Percentiles rank a stretch among this genome's conserved stretches.
phyloP scores from a whole-genome alignment of 768 basidiomycete genomes.

The Naganishia onofrii region DNA sequence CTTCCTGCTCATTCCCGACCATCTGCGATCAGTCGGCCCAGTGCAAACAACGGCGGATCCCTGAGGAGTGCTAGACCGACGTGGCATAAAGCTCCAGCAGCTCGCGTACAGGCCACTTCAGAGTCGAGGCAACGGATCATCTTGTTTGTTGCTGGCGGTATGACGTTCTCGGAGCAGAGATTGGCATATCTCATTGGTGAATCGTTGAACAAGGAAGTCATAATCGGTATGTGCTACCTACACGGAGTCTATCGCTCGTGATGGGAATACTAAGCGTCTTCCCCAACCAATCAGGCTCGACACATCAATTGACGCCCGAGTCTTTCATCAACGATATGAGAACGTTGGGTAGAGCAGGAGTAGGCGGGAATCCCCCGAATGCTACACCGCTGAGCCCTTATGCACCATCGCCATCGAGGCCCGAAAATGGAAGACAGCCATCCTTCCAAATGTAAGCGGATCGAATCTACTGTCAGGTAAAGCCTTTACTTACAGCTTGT shows the following conservation, averaged over 20 bases:
- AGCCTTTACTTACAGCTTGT: neutral
- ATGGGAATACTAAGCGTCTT: neutral
- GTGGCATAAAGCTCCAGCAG: slow-evolving; percentile 73
- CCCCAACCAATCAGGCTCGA: slow-evolving; percentile 67
- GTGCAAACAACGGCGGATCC: slow-evolving; percentile 58
- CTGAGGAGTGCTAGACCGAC: slow-evolving; percentile 83
- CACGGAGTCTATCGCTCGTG: neutral
- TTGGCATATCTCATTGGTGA: slow-evolving; percentile 77
- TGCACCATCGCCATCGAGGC: slow-evolving; percentile 18
- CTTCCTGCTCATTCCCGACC: slow-evolving; percentile 35
- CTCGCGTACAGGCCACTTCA: slow-evolving; percentile 55
- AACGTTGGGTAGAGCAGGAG: slow-evolving; percentile 79
- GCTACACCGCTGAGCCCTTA: slow-evolving; percentile 46
- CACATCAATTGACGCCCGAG: slow-evolving; percentile 77
- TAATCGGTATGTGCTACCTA: slow-evolving; percentile 65
- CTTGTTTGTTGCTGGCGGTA: slow-evolving; percentile 88
- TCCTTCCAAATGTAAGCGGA: slow-evolving; percentile 15
- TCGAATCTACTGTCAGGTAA: neutral
- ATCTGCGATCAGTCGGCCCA: slow-evolving; percentile 52
- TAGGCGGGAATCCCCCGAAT: slow-evolving; percentile 59
- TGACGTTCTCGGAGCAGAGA: slow-evolving; percentile 93
- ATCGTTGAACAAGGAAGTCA: slow-evolving; percentile 77
- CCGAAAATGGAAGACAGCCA: slow-evolving; percentile 17
- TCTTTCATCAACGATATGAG: slow-evolving; percentile 82
- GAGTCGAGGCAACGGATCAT: slow-evolving; percentile 67